A percentile compares a stretch with the other conserved stretches of the same genome.
These are phyloP conservation scores for Irpex sp. DNA, from an alignment of 1,284 basidiomycete genomes.

Conservation along the genomic window DNA sequence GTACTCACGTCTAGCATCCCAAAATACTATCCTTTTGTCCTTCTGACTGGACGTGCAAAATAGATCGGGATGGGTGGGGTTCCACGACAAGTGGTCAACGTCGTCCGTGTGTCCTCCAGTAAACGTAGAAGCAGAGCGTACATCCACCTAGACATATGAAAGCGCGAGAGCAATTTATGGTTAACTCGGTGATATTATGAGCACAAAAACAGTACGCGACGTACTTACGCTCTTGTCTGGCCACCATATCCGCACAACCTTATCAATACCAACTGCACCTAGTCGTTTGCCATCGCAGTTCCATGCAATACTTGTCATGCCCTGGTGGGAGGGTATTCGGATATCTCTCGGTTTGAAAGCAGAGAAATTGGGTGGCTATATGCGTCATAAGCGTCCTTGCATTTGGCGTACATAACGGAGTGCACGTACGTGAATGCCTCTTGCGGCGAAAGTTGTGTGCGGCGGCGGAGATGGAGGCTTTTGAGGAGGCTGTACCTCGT, in stretches of 20 bases:
- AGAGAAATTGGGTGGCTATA: slow-evolving; percentile 68
- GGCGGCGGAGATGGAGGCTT: slow-evolving; percentile 69
- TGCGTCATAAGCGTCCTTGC: slow-evolving; percentile 2
- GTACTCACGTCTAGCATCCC: slow-evolving; percentile 75
- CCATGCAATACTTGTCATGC: slow-evolving; percentile 76
- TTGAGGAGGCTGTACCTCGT: slow-evolving; percentile 61
- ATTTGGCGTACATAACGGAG: slow-evolving; percentile 5
- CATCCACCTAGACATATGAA: slow-evolving; percentile 51
- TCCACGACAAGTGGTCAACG: slow-evolving; percentile 76
- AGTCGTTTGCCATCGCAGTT: slow-evolving; percentile 77
- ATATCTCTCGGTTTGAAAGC: slow-evolving; percentile 74
- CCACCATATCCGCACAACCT: slow-evolving; percentile 66
- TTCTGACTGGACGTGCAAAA: slow-evolving; percentile 75
- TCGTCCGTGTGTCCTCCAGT: slow-evolving; percentile 70
- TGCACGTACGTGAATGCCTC: slow-evolving; percentile 67
- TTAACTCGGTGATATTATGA: background rate
- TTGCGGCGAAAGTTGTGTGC: slow-evolving; percentile 62
- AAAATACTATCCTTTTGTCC: slow-evolving; percentile 71
- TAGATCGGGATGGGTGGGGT: slow-evolving; percentile 75
- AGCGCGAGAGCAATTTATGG: too few relatives aligned
- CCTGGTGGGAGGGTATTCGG: slow-evolving; percentile 57
- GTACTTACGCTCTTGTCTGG: slow-evolving; percentile 69
- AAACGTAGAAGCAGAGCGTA: slow-evolving; percentile 56
- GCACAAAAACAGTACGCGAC: background rate
- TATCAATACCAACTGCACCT: slow-evolving; percentile 75